Conservation (phyloP, 441 rosid species). For the Cnidoscolus chayamansa region DNA sequence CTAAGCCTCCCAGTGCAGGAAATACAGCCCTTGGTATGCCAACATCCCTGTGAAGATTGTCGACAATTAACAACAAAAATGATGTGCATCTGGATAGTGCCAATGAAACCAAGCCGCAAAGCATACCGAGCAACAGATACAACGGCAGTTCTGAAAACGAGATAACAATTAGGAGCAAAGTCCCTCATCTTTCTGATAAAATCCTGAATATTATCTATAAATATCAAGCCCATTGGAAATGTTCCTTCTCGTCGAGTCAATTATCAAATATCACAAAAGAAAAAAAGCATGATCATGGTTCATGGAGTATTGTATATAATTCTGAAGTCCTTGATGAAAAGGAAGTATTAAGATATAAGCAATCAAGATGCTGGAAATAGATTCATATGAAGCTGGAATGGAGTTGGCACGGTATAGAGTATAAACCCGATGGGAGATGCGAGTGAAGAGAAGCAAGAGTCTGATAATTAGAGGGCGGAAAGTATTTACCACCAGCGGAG, state of each 20-base stretch:
- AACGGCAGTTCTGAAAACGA: conserved; percentile 78
- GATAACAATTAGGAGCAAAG: conserved; percentile 10
- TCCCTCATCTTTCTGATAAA: background rate
- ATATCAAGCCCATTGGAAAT: background rate
- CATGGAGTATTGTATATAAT: background rate
- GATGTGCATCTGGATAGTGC: conserved; percentile 76
- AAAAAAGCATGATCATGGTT: background rate
- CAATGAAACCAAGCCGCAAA: conserved; percentile 78
- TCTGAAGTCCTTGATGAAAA: background rate
- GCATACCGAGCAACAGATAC: conserved; percentile 74
- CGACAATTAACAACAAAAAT: conserved; percentile 45
- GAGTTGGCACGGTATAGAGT: no score
- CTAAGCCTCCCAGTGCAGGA: conserved; percentile 71
- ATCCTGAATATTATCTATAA: conserved; percentile 9
- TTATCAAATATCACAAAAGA: background rate
- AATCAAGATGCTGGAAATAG: no score
- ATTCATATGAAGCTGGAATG: no score
- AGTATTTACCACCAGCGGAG: conserved; percentile 66
- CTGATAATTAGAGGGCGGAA: background rate
- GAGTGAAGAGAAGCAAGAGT: no score
- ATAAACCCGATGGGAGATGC: no score
- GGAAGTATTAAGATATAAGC: no score
- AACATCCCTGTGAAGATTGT: conserved; percentile 51
- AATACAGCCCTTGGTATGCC: conserved; percentile 71
- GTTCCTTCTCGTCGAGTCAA: background rate